A percentile compares a stretch with the other conserved stretches of the same genome.
phyloP scores from a whole-genome alignment of 208 protist genomes.

The Lotmaria passim region DNA sequence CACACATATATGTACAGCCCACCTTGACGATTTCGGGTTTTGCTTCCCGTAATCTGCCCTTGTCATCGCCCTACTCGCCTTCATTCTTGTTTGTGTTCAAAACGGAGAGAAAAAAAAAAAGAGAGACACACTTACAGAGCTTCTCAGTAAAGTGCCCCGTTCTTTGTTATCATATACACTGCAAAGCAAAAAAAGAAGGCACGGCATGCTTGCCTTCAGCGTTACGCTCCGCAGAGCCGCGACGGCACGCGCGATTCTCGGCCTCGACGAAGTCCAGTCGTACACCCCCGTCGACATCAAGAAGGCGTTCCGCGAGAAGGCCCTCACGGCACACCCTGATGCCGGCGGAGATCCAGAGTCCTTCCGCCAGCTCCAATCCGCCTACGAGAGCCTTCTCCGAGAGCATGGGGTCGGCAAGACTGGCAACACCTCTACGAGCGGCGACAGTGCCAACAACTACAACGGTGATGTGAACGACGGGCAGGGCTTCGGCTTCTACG shows the following conservation, averaged over 20 bases:
- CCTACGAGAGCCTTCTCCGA: conserved; percentile 55
- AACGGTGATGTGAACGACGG: too few species aligned
- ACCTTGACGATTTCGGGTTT: too few species aligned
- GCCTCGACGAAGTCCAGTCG: conserved; percentile 15
- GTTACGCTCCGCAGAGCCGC: background rate
- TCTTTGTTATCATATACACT: too few species aligned
- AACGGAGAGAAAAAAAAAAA: too few species aligned
- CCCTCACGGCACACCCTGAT: conserved; percentile 67
- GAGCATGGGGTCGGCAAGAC: conserved; percentile 12
- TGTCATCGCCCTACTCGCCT: too few species aligned
- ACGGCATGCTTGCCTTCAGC: background rate
- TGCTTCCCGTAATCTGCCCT: too few species aligned
- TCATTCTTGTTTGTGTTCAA: too few species aligned
- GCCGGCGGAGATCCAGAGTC: conserved; percentile 32
- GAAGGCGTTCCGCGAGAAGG: conserved; percentile 57
- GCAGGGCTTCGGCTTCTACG: conserved; percentile 24
- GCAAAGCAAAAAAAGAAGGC: too few species aligned
- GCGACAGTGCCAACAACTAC: background rate
- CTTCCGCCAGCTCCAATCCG: conserved; percentile 57
- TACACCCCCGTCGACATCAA: conserved; percentile 50
- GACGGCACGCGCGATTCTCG: conserved; percentile 17
- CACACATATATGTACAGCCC: too few species aligned
- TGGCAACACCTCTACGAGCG: background rate
- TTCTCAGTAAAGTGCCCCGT: too few species aligned
- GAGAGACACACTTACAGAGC: too few species aligned